Evolutionary conservation across 345 rosid species (phyloP), one percentile per base, ranked within the genome.

Genomic region (Salix dunnii): DNA sequence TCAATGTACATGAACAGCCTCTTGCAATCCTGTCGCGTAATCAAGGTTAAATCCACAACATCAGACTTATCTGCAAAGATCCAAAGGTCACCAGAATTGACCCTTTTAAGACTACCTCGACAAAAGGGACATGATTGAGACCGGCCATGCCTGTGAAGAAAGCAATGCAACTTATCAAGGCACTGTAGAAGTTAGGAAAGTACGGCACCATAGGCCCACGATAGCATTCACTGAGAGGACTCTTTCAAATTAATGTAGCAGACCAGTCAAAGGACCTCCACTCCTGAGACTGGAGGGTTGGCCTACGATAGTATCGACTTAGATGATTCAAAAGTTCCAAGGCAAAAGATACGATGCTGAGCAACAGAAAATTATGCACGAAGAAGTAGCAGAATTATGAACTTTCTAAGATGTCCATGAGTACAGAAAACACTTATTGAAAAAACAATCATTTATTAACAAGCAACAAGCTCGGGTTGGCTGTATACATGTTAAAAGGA

Each of bases 101-200:
- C 92, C 83, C 95, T 86, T 80, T 86, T 89, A 11, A 91, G 86
- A 82, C 84, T 83, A 74, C 87, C 89, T 0, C 92, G 88, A 43
- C 95, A 91, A 71, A 91, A 91, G 33, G 95, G 95, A 73, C 95
- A 91, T 0, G 95, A 91, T 77, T 83, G 86, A 0, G 95, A 89
- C 60, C 88, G 79, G 35, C 75, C 14, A 18, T 92, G 79, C 95
- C 92, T 91, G 91, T 92, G 73, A 86, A 72, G 11, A 66, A 55
- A 42, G 46, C 49, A 42, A 38, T 89, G 94, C 74, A 95, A 78
- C 85, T 87, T 88, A 36, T 90, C 90, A 35, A 91, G 73, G 82
- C 82, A 89, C 55, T 5, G 2, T 49, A 49, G 3, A 17, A 49
- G 7, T 17, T 49, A 0, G 21, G 55, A 49, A 17, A 49, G 21